Percentiles rank a stretch among this genome's conserved stretches.
Conservation (phyloP, 345 rosid species). For the Gossypium arboreum region DNA sequence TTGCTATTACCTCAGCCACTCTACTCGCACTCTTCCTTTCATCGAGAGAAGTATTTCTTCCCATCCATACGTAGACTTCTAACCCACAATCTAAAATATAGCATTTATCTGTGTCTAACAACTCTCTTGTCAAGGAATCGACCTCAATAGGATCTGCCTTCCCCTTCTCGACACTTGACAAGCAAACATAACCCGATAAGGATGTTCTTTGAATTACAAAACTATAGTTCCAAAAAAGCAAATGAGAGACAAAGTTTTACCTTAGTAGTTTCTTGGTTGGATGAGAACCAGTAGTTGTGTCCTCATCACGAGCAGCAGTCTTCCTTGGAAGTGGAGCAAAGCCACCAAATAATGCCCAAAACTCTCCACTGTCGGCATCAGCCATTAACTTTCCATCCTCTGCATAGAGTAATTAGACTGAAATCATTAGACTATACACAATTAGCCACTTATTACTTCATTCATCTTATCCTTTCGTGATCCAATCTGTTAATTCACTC, state of each 20-base stretch:
- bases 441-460: neutral
- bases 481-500: conserved; percentile 32
- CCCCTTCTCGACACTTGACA: conserved; percentile 79
- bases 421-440: conserved; percentile 6
- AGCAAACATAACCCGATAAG: conserved; percentile 31
- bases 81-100: conserved; percentile 79
- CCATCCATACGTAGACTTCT: conserved; percentile 95
- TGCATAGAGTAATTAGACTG: conserved; percentile 28
- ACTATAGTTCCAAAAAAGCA: neutral
- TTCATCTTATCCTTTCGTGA: neutral
- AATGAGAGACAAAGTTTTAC: conserved; percentile 32
- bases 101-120: conserved; percentile 75
- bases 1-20: conserved; percentile 65
- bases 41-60: conserved; percentile 74
- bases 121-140: conserved; percentile 68
- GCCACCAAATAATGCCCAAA: conserved; percentile 97
- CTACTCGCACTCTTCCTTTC: conserved; percentile 81
- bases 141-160: conserved; percentile 61
- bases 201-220: conserved; percentile 9
- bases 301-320: conserved; percentile 48
- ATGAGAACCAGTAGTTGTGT: conserved; percentile 37
- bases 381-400: conserved; percentile 99
- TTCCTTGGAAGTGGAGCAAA: conserved; percentile 98
- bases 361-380: conserved; percentile 97
- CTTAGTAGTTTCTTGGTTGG: conserved; percentile 51